Base-by-base conservation (phyloP, 2,329 filamentous ascomycete genomes). In the Clonostachys rosea region DNA sequence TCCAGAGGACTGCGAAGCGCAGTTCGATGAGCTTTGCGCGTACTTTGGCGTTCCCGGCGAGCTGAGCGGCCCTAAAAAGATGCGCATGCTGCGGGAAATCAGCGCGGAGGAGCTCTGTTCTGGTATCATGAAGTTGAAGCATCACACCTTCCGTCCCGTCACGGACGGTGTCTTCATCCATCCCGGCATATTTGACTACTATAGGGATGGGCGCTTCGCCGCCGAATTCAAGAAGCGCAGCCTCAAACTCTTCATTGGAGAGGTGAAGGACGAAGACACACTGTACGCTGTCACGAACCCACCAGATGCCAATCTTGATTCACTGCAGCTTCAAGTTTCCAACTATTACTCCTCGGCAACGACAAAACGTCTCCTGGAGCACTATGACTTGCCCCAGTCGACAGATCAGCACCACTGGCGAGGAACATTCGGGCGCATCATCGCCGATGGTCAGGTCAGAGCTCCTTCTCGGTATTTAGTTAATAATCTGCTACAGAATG, bases 81-180 rank as follows among this genome's bases (percentile, higher is more conserved):
- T 73, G 5, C 51, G 53, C 1, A 42, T 49, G 2, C 53, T 74
- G 6, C 60, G 69, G 9, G 44, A 56, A 6, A 52, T 70, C 5
- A 56, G 53, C 5, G 51, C 58, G 3, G 46, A 54, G 2, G 60
- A 68, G 14, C 55, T 74, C 3, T 53, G 68, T 3, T 49, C 51
- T 4, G 60, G 62, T 0, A 61, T 72, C 14, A 55, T 58, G n/a
- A 52, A 67, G 9, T 53, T 74, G 34, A 62, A 71, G 47, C 61
- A 69, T 42, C 70, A 74, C 50, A 74, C 70, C 0, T 74, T 74
- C 58, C 66, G 71, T 3, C 67, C 69, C 2, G 61, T 70, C 6
- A 74, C 69, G 0, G 69, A 74, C 42, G 60, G 61, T 8, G 33
- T 64, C 1, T 73, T 74, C 47, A 61, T 73, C 16, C 60, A 63